phyloP scores from a whole-genome alignment of 2,329 filamentous ascomycete species.

The Botrytis byssoidea region DNA sequence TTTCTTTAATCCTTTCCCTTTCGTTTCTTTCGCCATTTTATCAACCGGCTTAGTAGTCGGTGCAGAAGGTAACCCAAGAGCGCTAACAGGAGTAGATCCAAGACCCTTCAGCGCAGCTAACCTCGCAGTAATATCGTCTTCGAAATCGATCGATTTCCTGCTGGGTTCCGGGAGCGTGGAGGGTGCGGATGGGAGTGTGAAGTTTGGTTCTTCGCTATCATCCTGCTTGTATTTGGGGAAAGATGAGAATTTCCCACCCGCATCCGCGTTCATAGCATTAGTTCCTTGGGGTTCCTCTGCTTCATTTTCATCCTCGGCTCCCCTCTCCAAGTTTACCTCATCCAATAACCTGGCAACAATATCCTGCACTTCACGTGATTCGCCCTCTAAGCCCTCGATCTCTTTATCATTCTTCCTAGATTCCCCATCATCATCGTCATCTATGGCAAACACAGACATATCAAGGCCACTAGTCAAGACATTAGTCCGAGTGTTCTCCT shows the following conservation, averaged over 20 bases:
- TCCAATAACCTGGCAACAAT: conserved; percentile 36
- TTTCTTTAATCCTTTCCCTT: conserved; percentile 27
- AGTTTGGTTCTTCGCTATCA: conserved; percentile 9
- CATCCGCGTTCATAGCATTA: background rate
- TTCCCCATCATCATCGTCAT: conserved; percentile 46
- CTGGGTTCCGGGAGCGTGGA: conserved; percentile 28
- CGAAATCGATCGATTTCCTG: conserved; percentile 34
- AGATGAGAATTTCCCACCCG: background rate
- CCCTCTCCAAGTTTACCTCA: conserved; percentile 34
- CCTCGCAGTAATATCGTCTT: conserved; percentile 35
- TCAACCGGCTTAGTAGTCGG: conserved; percentile 34
- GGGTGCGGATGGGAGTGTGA: conserved; percentile 33
- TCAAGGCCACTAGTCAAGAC: conserved; percentile 37
- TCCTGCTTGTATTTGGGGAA: background rate
- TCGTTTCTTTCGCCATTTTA: conserved; percentile 20
- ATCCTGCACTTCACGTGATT: conserved; percentile 37
- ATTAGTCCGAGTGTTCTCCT: conserved; percentile 30
- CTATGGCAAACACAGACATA: conserved; percentile 40
- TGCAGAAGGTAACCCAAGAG: conserved; percentile 36
- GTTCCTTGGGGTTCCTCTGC: background rate
- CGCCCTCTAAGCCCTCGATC: conserved; percentile 34
- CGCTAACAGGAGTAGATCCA: conserved; percentile 8
- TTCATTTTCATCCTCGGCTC: conserved; percentile 16
- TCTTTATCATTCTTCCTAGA: conserved; percentile 42
- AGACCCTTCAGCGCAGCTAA: conserved; percentile 34